A percentile compares a stretch with the other conserved stretches of the same genome.
These are phyloP conservation scores for Grosmannia clavigera DNA, from an alignment of 2,329 filamentous ascomycete genomes.

Conservation along the genomic window DNA sequence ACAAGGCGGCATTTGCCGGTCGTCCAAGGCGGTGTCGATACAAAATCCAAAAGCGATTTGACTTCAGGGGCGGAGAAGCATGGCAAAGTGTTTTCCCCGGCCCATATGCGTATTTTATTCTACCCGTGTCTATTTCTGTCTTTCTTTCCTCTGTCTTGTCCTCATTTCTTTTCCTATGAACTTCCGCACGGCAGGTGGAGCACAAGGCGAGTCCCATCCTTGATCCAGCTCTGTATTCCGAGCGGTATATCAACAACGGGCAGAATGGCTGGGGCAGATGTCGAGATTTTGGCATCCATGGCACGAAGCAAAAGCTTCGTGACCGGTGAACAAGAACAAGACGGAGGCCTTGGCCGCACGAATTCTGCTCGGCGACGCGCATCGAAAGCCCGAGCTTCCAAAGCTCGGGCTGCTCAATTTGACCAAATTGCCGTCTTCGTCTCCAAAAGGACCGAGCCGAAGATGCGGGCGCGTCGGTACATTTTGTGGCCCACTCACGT, in stretches of 20 bases:
- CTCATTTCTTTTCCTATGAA: not conserved
- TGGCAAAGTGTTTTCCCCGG: not conserved
- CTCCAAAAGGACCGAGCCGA: conserved; percentile 7
- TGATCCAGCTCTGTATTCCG: conserved; percentile 62
- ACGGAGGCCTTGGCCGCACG: not conserved
- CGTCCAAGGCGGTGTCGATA: not conserved
- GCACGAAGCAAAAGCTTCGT: not conserved
- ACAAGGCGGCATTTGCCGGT: not conserved
- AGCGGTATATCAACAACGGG: conserved; percentile 44
- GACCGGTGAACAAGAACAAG: not conserved
- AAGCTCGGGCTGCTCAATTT: not conserved
- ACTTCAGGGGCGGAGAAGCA: not conserved
- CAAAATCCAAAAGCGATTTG: not conserved
- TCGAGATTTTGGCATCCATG: not conserved
- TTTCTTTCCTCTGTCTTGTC: conserved; percentile 4
- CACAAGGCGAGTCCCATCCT: conserved; percentile 64
- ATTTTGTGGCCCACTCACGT: conserved; percentile 7
- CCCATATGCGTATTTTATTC: not conserved
- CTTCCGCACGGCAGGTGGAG: conserved; percentile 60
- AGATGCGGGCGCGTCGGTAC: conserved; percentile 16
- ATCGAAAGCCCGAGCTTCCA: not conserved
- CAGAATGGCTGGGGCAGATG: conserved; percentile 4
- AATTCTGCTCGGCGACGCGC: not conserved
- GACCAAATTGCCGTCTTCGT: not conserved
- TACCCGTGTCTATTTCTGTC: conserved; percentile 1